These are phyloP conservation scores for Marchantia paleacea DNA, from an alignment of 225 moss, liverwort and hornwort genomes.

Conservation along the genomic window DNA sequence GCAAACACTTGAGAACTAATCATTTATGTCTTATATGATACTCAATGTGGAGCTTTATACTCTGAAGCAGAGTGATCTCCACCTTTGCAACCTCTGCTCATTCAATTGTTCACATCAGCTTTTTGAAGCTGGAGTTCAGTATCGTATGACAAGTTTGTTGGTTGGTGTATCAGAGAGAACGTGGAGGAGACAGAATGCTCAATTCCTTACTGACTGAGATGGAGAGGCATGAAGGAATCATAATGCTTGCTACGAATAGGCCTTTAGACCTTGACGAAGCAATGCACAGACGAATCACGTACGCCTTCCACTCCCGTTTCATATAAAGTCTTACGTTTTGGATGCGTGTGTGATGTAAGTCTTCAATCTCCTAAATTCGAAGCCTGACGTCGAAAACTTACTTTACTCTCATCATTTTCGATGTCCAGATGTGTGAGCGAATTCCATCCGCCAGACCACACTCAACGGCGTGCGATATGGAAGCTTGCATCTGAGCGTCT, in stretches of 20 bases:
- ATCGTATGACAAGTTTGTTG: background rate
- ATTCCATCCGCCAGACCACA: conserved; percentile 60
- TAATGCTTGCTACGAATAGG: conserved; percentile 65
- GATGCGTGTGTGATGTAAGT: background rate
- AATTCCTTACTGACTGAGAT: conserved; percentile 64
- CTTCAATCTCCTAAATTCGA: background rate
- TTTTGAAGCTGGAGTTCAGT: background rate
- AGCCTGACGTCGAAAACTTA: background rate
- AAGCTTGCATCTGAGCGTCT: conserved; percentile 57
- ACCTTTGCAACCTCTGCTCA: background rate
- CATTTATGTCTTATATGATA: background rate
- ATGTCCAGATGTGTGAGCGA: conserved; percentile 58
- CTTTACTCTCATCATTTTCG: background rate
- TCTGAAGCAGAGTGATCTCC: background rate
- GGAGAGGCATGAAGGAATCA: conserved; percentile 67
- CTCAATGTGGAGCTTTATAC: background rate
- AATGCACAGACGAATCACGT: conserved; percentile 66
- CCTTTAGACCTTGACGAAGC: conserved; percentile 69
- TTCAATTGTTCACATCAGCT: background rate
- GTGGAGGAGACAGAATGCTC: conserved; percentile 58
- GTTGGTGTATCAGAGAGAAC: conserved; percentile 46
- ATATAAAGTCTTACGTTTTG: background rate
- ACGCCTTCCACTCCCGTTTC: background rate
- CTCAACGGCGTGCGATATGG: conserved; percentile 64
- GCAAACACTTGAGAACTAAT: background rate